Base-by-base conservation (phyloP, 1,284 basidiomycete genomes). In the Ganoderma meredithae region DNA sequence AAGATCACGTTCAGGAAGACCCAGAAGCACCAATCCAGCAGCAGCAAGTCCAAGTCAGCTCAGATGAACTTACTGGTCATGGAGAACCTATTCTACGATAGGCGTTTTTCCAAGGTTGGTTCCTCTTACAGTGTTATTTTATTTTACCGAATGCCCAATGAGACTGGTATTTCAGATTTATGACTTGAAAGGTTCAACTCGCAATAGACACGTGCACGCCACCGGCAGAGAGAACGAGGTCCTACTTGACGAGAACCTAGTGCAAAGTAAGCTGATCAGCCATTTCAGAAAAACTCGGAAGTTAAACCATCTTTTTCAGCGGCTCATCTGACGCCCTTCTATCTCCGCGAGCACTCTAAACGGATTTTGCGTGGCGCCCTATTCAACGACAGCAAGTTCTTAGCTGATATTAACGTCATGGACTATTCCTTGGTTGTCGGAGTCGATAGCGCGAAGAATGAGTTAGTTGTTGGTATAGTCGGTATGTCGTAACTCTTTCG, bases 381-480 rank as follows among this genome's bases (percentile, higher is more conserved):
- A 53, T 96, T 90, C 83, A 99, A 98, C 77, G 98, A 99, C 79
- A 96, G 92, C 84, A 91, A 90, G 80, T 99, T 99, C 81, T 82
- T 99, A 59, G 93, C 95, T 12, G 95, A 97, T 72, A 92, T 98
- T 73, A 98, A 99, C 77, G 95, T 98, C 65, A 99, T 99, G 98
- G 98, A 99, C 81, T 99, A 99, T 80, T 99, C 97, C 25, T 84
- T 99, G 19, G 92, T 99, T 52, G 95, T 97, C 31, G 98, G 97
- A 19, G 93, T 99, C 17, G 96, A 98, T 78, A 90, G 88, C 71
- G 83, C 85, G 63, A 92, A 88, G 71, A 92, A 94, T 67, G 94
- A 97, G 77, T 84, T 97, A 17, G 95, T 98, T 17, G 90, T 98
- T 49, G 97, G 98, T n/a, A 98, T 99, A 66, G 96, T 99, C 70